Conservation (phyloP, 345 rosid species). For the Diplotaxis tenuifolia region DNA sequence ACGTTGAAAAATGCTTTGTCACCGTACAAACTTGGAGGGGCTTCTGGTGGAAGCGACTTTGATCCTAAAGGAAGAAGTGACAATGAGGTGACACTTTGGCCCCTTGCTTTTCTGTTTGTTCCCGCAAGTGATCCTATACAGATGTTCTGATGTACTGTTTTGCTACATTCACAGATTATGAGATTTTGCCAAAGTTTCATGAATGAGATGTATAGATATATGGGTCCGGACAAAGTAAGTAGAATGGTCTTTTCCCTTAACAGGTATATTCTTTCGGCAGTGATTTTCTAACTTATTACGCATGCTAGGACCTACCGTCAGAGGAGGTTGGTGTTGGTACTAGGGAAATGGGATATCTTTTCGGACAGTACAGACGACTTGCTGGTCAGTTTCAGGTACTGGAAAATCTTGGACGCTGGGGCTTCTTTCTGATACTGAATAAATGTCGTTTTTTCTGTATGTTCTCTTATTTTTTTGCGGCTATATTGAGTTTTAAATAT, state of each 20-base stretch:
- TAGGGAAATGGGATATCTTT: constrained; percentile 97
- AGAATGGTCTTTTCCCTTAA: neutral
- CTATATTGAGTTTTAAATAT: neutral
- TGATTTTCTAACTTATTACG: constrained; percentile 1
- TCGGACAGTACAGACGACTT: constrained; percentile 91
- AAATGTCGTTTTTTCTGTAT: neutral
- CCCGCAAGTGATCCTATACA: neutral
- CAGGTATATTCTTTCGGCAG: constrained; percentile 13
- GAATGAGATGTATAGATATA: constrained; percentile 86
- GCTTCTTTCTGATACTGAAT: neutral
- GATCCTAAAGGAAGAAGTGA: constrained; percentile 99
- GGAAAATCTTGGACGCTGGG: constrained; percentile 12
- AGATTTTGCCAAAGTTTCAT: constrained; percentile 99
- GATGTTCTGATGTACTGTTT: constrained; percentile 25
- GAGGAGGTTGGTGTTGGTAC: constrained; percentile 99
- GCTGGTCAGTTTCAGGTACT: constrained; percentile 98
- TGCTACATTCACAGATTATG: constrained; percentile 71
- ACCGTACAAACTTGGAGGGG: constrained; percentile 97
- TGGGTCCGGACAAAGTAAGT: constrained; percentile 90
- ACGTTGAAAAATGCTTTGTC: constrained; percentile 94
- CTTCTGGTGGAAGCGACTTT: constrained; percentile 99
- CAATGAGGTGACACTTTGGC: constrained; percentile 61
- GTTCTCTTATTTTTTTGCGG: neutral
- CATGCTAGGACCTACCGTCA: constrained; percentile 82
- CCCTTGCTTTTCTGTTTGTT: neutral